These are phyloP conservation scores for Raphanus raphanistrum DNA, from an alignment of 345 rosid species.

Conservation along the genomic window DNA sequence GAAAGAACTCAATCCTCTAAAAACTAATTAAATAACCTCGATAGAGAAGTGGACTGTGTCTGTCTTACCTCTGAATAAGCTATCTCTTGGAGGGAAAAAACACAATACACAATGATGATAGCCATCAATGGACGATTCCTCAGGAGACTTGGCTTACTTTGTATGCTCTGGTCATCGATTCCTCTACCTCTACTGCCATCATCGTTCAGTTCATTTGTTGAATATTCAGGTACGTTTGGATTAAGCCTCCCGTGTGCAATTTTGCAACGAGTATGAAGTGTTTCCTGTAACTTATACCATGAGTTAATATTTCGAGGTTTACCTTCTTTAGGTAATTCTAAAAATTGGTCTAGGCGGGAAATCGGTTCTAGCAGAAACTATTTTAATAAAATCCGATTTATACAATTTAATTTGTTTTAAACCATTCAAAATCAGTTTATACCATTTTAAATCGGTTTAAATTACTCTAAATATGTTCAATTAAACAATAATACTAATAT, in stretches of 20 bases:
- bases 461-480: too few relatives aligned
- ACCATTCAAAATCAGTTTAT: not conserved
- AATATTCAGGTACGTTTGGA: not conserved
- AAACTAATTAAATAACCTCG: not conserved
- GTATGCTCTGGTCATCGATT: slow-evolving; percentile 22
- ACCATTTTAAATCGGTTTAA: too few relatives aligned
- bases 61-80: slow-evolving; percentile 60
- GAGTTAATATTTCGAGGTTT: not conserved
- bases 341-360: not conserved
- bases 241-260: not conserved
- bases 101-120: slow-evolving; percentile 53
- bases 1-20: not conserved
- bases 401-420: too few relatives aligned
- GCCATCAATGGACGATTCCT: slow-evolving; percentile 66
- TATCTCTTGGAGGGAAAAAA: slow-evolving; percentile 66
- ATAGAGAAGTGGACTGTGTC: not conserved
- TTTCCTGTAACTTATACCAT: slow-evolving; percentile 16
- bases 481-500: too few relatives aligned
- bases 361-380: not conserved
- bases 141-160: slow-evolving; percentile 42
- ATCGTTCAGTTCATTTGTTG: slow-evolving; percentile 7
- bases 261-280: slow-evolving; percentile 27
- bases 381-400: too few relatives aligned
- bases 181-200: slow-evolving; percentile 11
- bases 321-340: not conserved